phyloP scores from a whole-genome alignment of 2,329 filamentous ascomycete genomes.

The Nigrospora osmanthi region DNA sequence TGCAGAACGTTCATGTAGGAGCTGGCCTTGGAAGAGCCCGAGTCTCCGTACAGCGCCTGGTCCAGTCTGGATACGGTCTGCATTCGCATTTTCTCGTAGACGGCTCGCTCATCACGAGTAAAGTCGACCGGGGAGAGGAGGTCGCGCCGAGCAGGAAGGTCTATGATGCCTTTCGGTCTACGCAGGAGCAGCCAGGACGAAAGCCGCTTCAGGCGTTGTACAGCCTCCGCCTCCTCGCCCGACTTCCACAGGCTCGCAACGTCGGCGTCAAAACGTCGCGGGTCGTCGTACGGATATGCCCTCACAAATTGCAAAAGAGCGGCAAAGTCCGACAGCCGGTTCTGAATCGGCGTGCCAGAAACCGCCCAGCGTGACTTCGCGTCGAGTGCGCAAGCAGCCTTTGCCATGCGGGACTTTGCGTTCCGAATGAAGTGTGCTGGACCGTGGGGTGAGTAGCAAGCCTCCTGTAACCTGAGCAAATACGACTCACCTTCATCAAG shows the following conservation, averaged over 20 bases:
- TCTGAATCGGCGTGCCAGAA: slow-evolving; percentile 40
- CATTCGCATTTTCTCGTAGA: too few relatives aligned
- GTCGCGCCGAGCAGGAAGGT: too few relatives aligned
- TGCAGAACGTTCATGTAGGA: too few relatives aligned
- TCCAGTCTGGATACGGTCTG: too few relatives aligned
- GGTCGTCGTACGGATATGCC: slow-evolving; percentile 30
- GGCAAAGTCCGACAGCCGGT: slow-evolving; percentile 30
- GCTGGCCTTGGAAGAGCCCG: too few relatives aligned
- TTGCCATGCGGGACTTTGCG: slow-evolving; percentile 20
- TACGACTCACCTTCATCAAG: slow-evolving; percentile 26
- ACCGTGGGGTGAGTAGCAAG: not conserved
- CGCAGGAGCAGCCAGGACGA: slow-evolving; percentile 29
- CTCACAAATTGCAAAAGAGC: slow-evolving; percentile 32
- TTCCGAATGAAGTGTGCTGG: slow-evolving; percentile 32
- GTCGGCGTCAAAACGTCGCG: slow-evolving; percentile 26
- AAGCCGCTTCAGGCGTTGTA: slow-evolving; percentile 29
- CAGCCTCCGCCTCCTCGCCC: slow-evolving; percentile 25
- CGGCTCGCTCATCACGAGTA: too few relatives aligned
- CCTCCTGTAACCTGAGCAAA: not conserved
- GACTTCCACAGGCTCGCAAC: slow-evolving; percentile 29
- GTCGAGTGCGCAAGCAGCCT: slow-evolving; percentile 26
- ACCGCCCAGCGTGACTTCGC: slow-evolving; percentile 32
- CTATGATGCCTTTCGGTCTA: slow-evolving; percentile 26
- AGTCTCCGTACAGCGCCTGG: too few relatives aligned
- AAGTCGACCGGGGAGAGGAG: too few relatives aligned